Evolutionary conservation across 148 eudicot genomes (phyloP).

Genomic region (Rhododendron henanense): DNA sequence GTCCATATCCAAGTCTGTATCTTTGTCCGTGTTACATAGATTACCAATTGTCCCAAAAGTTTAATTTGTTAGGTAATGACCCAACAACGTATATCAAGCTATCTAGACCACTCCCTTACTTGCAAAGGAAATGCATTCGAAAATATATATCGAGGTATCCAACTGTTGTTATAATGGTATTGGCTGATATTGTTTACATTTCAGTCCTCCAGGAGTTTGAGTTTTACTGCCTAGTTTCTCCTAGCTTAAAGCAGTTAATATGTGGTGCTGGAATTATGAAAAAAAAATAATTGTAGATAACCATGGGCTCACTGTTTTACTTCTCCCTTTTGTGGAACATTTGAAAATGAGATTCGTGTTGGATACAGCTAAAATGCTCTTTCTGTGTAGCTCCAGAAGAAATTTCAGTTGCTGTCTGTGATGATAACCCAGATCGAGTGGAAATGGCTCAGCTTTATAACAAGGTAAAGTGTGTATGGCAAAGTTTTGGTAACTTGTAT

Average conservation of each 20-base stretch:
- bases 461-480: conserved; percentile 36
- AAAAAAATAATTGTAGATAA: not conserved
- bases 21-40: too few relatives aligned
- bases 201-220: not conserved
- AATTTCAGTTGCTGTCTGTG: conserved; percentile 34
- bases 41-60: not conserved
- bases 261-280: not conserved
- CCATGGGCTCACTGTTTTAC: not conserved
- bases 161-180: not conserved
- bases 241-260: not conserved
- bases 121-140: not conserved
- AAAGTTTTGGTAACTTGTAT: not conserved
- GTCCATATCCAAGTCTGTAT: too few relatives aligned
- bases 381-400: conserved; percentile 54
- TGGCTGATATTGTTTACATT: not conserved
- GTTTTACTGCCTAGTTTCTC: not conserved
- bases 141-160: not conserved
- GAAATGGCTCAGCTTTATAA: conserved; percentile 56
- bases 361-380: conserved; percentile 4
- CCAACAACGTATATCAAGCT: not conserved
- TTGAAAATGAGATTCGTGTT: not conserved
- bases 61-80: not conserved
- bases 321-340: not conserved
- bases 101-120: not conserved
- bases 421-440: conserved; percentile 45